Conservation (phyloP, 2,329 filamentous ascomycete species). For the Fusarium mangiferae region DNA sequence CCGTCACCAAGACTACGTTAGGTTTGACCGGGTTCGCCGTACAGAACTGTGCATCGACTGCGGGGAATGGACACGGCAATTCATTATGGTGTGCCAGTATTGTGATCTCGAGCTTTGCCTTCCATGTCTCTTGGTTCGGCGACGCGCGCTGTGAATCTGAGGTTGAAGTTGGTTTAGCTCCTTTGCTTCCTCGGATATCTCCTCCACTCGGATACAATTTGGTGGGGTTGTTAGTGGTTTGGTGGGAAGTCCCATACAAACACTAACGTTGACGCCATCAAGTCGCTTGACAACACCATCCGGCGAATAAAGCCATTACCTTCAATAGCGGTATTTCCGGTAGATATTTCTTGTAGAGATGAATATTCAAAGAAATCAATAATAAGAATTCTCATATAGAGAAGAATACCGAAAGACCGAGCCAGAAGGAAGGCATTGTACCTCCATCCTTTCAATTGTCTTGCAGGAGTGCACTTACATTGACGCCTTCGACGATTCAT, state of each 20-base stretch:
- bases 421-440: neutral
- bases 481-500: neutral
- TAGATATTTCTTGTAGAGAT: neutral
- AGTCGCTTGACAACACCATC: slow-evolving; percentile 23
- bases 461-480: neutral
- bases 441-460: neutral
- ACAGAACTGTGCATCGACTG: no score
- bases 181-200: neutral
- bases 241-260: rapidly evolving
- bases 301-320: neutral
- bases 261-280: slow-evolving; percentile 41
- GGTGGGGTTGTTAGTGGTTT: slow-evolving; percentile 32
- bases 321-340: neutral
- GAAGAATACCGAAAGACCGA: neutral
- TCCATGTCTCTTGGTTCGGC: no score
- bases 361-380: rapidly evolving
- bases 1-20: no score
- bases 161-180: neutral
- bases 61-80: no score
- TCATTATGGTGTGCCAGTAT: no score
- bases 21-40: no score
- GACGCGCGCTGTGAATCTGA: no score
- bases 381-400: neutral
- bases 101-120: no score
- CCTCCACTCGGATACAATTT: neutral